These are phyloP conservation scores for Allium sativum DNA, from an alignment of 106 monocot genomes.

Conservation along the genomic window DNA sequence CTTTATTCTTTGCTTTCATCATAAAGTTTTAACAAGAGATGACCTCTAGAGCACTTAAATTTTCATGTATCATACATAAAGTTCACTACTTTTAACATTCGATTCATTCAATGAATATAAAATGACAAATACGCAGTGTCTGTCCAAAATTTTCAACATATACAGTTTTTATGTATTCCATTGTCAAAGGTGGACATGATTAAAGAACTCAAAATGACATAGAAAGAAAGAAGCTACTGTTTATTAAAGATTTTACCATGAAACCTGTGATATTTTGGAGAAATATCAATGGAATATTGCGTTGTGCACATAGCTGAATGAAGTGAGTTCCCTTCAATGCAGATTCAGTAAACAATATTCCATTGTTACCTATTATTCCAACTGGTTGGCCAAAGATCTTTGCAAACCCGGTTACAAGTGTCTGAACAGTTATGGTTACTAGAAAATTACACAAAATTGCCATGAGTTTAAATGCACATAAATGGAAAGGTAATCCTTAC, in stretches of 20 bases:
- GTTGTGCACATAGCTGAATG: constrained; percentile 91
- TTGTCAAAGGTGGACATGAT: neutral
- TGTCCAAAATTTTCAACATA: neutral
- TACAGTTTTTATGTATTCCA: neutral
- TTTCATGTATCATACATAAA: neutral
- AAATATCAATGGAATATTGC: constrained; percentile 98
- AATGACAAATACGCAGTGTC: neutral
- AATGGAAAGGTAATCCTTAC: constrained; percentile 33
- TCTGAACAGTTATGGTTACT: constrained; percentile 32
- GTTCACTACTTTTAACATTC: neutral
- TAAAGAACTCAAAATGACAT: neutral
- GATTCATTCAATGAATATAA: neutral
- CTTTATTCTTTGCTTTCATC: no score
- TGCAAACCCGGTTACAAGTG: constrained; percentile 96
- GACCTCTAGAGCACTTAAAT: no score
- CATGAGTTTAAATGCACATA: constrained; percentile 5
- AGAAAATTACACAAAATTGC: neutral
- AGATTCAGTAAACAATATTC: constrained; percentile 93
- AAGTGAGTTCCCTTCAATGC: constrained; percentile 94
- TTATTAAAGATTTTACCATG: constrained; percentile 57
- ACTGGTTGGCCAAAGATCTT: constrained; percentile 91
- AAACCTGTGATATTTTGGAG: constrained; percentile 98
- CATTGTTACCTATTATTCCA: constrained; percentile 97
- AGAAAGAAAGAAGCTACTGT: neutral
- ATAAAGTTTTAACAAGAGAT: no score